Conservation (phyloP, 768 basidiomycete species). For the Lentinula aciculospora region DNA sequence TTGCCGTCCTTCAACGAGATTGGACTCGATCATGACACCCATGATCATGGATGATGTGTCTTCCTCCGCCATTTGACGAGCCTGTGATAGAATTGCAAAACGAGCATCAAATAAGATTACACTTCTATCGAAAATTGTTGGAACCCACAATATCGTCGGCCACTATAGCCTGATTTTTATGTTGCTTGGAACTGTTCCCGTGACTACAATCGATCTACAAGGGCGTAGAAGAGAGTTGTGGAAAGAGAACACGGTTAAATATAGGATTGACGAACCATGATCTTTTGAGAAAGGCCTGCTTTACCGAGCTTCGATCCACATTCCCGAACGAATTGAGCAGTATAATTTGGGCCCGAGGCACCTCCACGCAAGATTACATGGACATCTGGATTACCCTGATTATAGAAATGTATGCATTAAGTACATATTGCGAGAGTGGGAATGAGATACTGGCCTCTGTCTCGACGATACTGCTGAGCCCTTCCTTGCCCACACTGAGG, state of each 20-base stretch:
- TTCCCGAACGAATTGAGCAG: conserved; percentile 71
- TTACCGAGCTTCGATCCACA: conserved; percentile 72
- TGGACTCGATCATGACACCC: conserved; percentile 96
- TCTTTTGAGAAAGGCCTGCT: conserved; percentile 68
- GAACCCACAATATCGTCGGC: conserved; percentile 79
- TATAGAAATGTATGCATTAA: not conserved
- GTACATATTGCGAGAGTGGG: conserved; percentile 1
- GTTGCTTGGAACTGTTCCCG: conserved; percentile 92
- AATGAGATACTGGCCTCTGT: conserved; percentile 54
- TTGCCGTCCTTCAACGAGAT: conserved; percentile 83
- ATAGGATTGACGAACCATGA: conserved; percentile 62
- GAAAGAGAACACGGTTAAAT: not conserved
- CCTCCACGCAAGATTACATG: conserved; percentile 95
- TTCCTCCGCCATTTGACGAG: conserved; percentile 61
- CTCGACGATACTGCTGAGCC: conserved; percentile 90
- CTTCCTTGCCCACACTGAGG: conserved; percentile 95
- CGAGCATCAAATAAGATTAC: not conserved
- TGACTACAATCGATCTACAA: conserved; percentile 92
- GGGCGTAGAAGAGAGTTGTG: not conserved
- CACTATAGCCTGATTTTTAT: conserved; percentile 82
- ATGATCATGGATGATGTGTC: conserved; percentile 73
- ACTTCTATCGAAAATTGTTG: conserved; percentile 4
- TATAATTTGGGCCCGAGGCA: conserved; percentile 84
- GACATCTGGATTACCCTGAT: conserved; percentile 82
- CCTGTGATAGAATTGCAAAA: conserved; percentile 35